Evolutionary conservation across 2,329 filamentous ascomycete genomes (phyloP).

Genomic region (Aureobasidium lini): DNA sequence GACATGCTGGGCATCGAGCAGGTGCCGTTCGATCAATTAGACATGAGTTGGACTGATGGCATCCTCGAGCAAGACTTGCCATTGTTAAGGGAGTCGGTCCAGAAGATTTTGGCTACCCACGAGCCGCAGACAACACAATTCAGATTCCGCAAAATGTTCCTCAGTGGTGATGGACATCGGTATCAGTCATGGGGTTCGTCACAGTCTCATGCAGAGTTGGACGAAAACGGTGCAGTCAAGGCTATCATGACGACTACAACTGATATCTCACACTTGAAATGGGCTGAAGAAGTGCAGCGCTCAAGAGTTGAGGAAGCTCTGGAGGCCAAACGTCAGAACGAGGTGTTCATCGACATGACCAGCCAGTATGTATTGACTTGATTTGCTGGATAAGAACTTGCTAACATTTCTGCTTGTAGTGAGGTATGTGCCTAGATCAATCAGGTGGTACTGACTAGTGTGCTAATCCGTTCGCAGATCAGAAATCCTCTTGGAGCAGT

Average conservation of each 20-base stretch:
- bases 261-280: conserved; percentile 39
- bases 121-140: conserved; percentile 3
- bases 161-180: conserved; percentile 5
- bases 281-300: conserved; percentile 34
- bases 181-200: conserved; percentile 17
- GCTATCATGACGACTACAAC: conserved; percentile 37
- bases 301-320: conserved; percentile 23
- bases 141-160: conserved; percentile 5
- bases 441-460: accelerated
- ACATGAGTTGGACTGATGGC: conserved; percentile 39
- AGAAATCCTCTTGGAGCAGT: conserved; percentile 18
- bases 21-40: conserved; percentile 32
- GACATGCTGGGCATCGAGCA: not conserved
- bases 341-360: conserved; percentile 32
- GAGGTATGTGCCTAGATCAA: not conserved
- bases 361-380: conserved; percentile 29
- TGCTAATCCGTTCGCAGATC: conserved; percentile 13
- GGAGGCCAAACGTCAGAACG: conserved; percentile 16
- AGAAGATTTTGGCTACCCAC: not conserved
- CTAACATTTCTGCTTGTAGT: conserved; percentile 9
- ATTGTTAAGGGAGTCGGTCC: not conserved
- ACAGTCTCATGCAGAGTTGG: conserved; percentile 19
- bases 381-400: not conserved
- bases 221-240: conserved; percentile 27
- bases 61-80: conserved; percentile 14